phyloP scores from a whole-genome alignment of 1,139 yeast species.

The Saccharomyces hybrid region DNA sequence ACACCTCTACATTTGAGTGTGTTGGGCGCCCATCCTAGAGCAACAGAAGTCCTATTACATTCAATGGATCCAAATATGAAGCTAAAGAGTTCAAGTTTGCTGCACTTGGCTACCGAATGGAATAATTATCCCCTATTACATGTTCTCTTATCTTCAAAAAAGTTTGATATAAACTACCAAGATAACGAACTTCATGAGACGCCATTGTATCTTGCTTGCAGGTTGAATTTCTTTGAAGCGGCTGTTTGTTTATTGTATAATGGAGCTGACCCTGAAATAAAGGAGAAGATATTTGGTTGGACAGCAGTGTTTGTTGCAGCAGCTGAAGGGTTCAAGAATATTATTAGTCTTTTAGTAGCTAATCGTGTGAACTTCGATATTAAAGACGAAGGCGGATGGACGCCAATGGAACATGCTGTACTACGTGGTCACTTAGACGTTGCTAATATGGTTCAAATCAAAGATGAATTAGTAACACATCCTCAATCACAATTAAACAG shows the following conservation, averaged over 20 bases:
- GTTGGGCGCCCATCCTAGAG: slow-evolving; percentile 73
- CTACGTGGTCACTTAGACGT: slow-evolving; percentile 77
- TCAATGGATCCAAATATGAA: slow-evolving; percentile 36
- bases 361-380: slow-evolving; percentile 48
- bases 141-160: slow-evolving; percentile 48
- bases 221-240: slow-evolving; percentile 48
- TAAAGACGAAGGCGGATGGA: slow-evolving; percentile 88
- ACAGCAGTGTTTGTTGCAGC: slow-evolving; percentile 90
- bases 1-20: slow-evolving; percentile 83
- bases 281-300: slow-evolving; percentile 84
- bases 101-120: slow-evolving; percentile 65
- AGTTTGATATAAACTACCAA: slow-evolving; percentile 56
- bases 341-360: slow-evolving; percentile 49
- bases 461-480: slow-evolving; percentile 20
- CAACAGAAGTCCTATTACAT: slow-evolving; percentile 53
- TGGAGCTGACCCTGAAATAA: slow-evolving; percentile 67
- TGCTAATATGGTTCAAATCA: slow-evolving; percentile 53
- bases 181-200: slow-evolving; percentile 68
- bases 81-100: slow-evolving; percentile 44
- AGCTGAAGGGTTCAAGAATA: slow-evolving; percentile 63
- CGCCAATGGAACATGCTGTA: slow-evolving; percentile 93
- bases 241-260: slow-evolving; percentile 49
- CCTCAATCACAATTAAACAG: slow-evolving; percentile 11
- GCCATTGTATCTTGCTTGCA: slow-evolving; percentile 71
- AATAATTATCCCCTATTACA: slow-evolving; percentile 52